These are phyloP conservation scores for Fennellomyces sp. DNA, from an alignment of 371 early-diverging fungal species.

Conservation along the genomic window DNA sequence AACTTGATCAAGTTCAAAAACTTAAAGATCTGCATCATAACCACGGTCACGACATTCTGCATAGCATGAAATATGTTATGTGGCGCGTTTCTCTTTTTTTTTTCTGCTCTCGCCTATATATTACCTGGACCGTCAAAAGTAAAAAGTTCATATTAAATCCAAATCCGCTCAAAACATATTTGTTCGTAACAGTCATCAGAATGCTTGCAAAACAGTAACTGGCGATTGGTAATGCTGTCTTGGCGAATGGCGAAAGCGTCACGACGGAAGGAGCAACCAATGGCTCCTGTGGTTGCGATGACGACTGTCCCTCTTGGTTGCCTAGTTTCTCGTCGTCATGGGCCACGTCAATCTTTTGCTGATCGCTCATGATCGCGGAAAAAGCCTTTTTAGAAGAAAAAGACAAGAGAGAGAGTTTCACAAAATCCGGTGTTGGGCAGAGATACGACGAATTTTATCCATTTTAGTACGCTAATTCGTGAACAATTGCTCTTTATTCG, in stretches of 20 bases:
- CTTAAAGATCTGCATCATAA: slow-evolving; percentile 53
- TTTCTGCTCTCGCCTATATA: not conserved
- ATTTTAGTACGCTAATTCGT: too few relatives aligned
- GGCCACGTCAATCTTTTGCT: too few relatives aligned
- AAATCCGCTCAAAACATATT: slow-evolving; percentile 87
- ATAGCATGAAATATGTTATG: not conserved
- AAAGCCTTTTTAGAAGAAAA: too few relatives aligned
- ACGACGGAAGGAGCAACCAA: slow-evolving; percentile 36
- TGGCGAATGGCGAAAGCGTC: slow-evolving; percentile 35
- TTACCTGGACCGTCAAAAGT: slow-evolving; percentile 85
- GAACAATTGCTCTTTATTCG: too few relatives aligned
- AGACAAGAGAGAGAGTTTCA: too few relatives aligned
- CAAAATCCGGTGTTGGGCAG: too few relatives aligned
- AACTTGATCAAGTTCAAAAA: slow-evolving; percentile 69
- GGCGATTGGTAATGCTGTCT: slow-evolving; percentile 66
- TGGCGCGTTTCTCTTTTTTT: not conserved
- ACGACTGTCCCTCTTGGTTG: too few relatives aligned
- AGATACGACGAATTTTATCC: too few relatives aligned
- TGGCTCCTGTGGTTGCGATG: too few relatives aligned
- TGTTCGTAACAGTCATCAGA: slow-evolving; percentile 96
- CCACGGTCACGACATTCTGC: slow-evolving; percentile 45
- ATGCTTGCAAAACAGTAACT: slow-evolving; percentile 90
- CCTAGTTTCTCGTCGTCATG: too few relatives aligned
- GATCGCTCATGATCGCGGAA: too few relatives aligned
- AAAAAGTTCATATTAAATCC: slow-evolving; percentile 91